A percentile compares a stretch with the other conserved stretches of the same genome.
Conservation (phyloP, 75 land plant species). For the Isoetes taiwanensis region DNA sequence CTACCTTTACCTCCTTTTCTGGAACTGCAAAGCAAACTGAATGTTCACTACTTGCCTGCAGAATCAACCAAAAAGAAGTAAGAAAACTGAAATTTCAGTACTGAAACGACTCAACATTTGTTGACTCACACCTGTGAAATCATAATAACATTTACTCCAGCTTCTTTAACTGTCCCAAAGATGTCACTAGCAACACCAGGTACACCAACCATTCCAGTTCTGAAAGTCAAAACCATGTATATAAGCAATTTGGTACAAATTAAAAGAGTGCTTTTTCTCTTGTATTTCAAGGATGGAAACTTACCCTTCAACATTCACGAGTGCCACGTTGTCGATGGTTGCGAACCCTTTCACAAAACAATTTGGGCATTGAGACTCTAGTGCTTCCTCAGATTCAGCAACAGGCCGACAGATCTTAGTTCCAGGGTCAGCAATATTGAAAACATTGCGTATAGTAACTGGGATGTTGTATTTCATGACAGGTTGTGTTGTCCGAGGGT, state of each 20-base stretch:
- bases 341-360: slow-evolving; percentile 82
- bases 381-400: slow-evolving; percentile 14
- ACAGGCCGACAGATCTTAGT: slow-evolving; percentile 54
- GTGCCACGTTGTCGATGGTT: slow-evolving; percentile 84
- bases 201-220: slow-evolving; percentile 99
- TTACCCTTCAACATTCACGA: slow-evolving; percentile 96
- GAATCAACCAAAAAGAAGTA: slow-evolving; percentile 3
- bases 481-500: slow-evolving; percentile 92
- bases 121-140: slow-evolving; percentile 63
- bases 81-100: neutral
- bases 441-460: slow-evolving; percentile 76
- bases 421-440: slow-evolving; percentile 81
- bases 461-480: slow-evolving; percentile 91
- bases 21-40: slow-evolving; percentile 98
- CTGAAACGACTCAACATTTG: neutral
- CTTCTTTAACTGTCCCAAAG: slow-evolving; percentile 89
- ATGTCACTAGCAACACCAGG: slow-evolving; percentile 97
- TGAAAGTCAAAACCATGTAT: slow-evolving; percentile 24
- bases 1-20: slow-evolving; percentile 73
- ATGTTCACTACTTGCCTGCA: slow-evolving; percentile 97
- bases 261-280: too few species aligned
- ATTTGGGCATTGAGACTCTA: slow-evolving; percentile 15
- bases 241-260: neutral
- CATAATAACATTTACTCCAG: slow-evolving; percentile 97
- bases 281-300: slow-evolving; percentile 9